Conservation (phyloP, 148 eudicot species). For the Heliamphora exappendiculata region DNA sequence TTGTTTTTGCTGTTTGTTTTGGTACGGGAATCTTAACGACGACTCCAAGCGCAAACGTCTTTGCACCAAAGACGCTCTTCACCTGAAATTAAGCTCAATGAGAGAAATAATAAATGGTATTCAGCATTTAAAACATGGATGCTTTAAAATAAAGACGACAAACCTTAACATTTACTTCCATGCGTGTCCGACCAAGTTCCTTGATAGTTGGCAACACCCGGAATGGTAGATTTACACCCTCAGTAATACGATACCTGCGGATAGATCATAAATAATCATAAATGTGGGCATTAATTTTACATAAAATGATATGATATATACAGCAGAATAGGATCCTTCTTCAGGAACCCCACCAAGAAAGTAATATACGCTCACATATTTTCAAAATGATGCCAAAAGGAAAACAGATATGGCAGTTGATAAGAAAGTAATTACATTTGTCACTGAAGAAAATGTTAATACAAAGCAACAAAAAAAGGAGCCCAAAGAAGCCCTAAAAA, state of each 20-base stretch:
- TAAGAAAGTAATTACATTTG: not conserved
- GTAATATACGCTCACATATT: not conserved
- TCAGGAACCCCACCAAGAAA: not conserved
- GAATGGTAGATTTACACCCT: constrained; percentile 98
- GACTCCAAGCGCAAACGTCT: constrained; percentile 99
- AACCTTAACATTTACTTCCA: constrained; percentile 99
- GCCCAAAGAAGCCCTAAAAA: not conserved
- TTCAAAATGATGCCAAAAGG: not conserved
- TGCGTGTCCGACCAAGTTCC: constrained; percentile 94
- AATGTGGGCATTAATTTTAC: not conserved
- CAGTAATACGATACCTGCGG: constrained; percentile 89
- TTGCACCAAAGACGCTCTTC: constrained; percentile 96
- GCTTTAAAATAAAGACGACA: constrained; percentile 15
- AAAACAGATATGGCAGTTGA: not conserved
- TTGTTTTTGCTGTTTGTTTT: constrained; percentile 98
- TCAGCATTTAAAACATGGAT: not conserved
- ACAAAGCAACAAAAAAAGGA: not conserved
- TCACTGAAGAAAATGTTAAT: not conserved
- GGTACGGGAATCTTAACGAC: constrained; percentile 96
- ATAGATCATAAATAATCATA: not conserved
- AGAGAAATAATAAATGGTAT: not conserved
- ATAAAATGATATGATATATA: not conserved
- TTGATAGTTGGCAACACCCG: constrained; percentile 96
- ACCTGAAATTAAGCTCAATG: constrained; percentile 44
- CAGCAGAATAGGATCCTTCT: not conserved